Percentiles rank a stretch among this genome's conserved stretches.
These are phyloP conservation scores for Geotrichum histeridarum DNA, from an alignment of 1,139 yeast species.

Conservation along the genomic window DNA sequence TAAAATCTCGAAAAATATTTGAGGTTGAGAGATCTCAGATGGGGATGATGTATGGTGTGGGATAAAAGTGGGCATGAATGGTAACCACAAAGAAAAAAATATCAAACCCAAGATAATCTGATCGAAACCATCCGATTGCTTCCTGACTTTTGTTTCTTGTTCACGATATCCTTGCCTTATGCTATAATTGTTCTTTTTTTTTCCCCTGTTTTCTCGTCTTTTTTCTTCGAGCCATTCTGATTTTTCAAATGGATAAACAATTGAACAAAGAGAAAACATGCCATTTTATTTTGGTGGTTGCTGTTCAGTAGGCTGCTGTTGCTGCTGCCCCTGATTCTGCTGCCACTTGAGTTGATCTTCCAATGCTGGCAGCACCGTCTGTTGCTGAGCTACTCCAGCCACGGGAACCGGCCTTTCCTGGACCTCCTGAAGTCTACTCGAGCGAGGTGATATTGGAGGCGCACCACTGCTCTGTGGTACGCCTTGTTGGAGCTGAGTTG, in stretches of 20 bases:
- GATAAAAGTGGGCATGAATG: too few relatives aligned
- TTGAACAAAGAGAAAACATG: background rate
- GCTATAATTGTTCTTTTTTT: background rate
- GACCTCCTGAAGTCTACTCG: background rate
- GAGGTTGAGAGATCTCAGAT: too few relatives aligned
- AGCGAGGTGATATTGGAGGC: background rate
- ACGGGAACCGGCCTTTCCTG: background rate
- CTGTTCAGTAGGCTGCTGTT: conserved; percentile 5
- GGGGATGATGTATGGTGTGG: too few relatives aligned
- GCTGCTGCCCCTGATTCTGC: conserved; percentile 11
- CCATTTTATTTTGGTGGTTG: conserved; percentile 9
- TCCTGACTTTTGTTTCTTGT: too few relatives aligned
- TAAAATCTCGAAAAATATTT: too few relatives aligned
- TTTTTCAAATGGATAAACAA: background rate
- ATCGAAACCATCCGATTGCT: too few relatives aligned
- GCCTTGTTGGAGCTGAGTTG: conserved; percentile 11
- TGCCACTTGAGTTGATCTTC: background rate
- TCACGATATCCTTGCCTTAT: too few relatives aligned
- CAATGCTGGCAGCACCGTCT: background rate
- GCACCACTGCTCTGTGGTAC: conserved; percentile 19
- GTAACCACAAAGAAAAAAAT: too few relatives aligned
- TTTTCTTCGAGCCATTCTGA: too few relatives aligned
- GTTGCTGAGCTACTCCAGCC: conserved; percentile 10
- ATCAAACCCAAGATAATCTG: too few relatives aligned
- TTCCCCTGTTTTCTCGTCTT: background rate